Conservation (phyloP, 306 rosid species). For the Prunus salicina region DNA sequence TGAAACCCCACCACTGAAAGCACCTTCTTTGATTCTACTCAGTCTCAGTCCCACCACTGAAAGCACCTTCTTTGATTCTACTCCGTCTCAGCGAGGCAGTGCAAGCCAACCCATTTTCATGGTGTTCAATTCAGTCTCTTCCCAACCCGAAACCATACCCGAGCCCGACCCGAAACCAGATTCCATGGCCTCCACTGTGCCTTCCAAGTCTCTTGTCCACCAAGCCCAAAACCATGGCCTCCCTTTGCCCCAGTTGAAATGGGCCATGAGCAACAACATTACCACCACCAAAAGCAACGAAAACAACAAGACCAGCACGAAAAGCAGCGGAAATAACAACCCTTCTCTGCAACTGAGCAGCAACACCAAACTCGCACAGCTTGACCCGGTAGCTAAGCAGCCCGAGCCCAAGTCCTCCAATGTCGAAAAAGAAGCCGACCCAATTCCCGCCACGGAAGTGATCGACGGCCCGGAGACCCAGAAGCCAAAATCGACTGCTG, state of each 20-base stretch:
- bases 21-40: background rate
- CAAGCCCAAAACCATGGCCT: slow-evolving; percentile 7
- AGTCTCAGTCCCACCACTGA: background rate
- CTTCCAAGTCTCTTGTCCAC: slow-evolving; percentile 8
- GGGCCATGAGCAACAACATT: slow-evolving; percentile 18
- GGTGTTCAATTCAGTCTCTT: slow-evolving; percentile 18
- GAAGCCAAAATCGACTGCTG: background rate
- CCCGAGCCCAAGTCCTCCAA: background rate
- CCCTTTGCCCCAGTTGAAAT: slow-evolving; percentile 23
- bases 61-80: background rate
- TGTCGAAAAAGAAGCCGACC: background rate
- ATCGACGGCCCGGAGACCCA: background rate
- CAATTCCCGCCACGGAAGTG: background rate
- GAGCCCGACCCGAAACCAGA: background rate
- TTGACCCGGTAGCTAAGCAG: background rate
- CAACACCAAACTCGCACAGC: background rate
- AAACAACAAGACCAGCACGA: too few species aligned
- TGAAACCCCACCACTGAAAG: background rate
- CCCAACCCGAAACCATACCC: slow-evolving; percentile 1
- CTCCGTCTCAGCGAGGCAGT: background rate
- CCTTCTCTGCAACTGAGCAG: background rate
- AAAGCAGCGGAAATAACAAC: too few species aligned
- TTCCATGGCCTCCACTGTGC: slow-evolving; percentile 19
- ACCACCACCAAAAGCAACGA: background rate
- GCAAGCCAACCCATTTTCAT: background rate